A percentile compares a stretch with the other conserved stretches of the same genome.
These are phyloP conservation scores for Chromera velia DNA, from an alignment of 73 alveolate genomes.

Conservation along the genomic window DNA sequence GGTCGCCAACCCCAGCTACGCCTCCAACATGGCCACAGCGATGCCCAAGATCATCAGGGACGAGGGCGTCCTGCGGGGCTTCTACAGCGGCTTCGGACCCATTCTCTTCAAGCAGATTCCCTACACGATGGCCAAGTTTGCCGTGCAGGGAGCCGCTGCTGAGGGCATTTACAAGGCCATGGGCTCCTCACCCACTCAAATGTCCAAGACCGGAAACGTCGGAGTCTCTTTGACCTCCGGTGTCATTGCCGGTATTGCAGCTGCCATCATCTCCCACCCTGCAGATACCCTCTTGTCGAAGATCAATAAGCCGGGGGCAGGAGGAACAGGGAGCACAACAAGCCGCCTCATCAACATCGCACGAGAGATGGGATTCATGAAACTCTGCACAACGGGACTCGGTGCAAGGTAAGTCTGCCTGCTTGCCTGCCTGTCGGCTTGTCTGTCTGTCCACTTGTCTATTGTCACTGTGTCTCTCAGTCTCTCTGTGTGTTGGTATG, in stretches of 20 bases:
- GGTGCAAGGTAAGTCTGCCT: background rate
- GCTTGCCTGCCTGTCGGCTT: no score
- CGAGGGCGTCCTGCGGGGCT: conserved; percentile 38
- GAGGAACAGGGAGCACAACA: conserved; percentile 31
- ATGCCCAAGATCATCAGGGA: conserved; percentile 11
- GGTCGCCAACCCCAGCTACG: conserved; percentile 31
- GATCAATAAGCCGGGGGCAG: background rate
- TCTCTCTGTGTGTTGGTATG: no score
- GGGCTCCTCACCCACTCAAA: no score
- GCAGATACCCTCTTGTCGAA: background rate
- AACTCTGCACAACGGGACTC: conserved; percentile 43
- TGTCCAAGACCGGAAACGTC: no score
- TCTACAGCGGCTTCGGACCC: conserved; percentile 29
- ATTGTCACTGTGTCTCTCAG: background rate
- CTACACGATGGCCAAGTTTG: conserved; percentile 48
- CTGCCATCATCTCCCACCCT: background rate
- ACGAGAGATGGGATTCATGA: conserved; percentile 25
- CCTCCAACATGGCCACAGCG: conserved; percentile 23
- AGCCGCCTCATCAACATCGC: conserved; percentile 27
- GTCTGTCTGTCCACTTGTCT: conserved; percentile 1
- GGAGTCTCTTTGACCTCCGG: conserved; percentile 35
- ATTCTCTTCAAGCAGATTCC: conserved; percentile 45
- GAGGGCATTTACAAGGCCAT: no score
- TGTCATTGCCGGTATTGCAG: conserved; percentile 19
- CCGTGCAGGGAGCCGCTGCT: no score